Conservation (phyloP, 1,284 basidiomycete genomes). For the Pterula multifida region DNA sequence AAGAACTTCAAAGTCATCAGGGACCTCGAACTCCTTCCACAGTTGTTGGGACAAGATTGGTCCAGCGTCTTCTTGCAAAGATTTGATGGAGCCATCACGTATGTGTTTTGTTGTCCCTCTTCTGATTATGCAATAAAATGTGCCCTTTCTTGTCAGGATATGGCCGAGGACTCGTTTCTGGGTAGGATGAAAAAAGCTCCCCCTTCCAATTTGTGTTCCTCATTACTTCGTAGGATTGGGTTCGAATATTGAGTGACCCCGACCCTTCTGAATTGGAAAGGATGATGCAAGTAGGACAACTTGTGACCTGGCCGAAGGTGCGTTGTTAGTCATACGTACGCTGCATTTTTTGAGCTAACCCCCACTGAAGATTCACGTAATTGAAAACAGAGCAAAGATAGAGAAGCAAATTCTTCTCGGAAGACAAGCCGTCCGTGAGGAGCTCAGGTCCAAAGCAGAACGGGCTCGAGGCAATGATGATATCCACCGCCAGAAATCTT, state of each 20-base stretch:
- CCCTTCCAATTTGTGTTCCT: constrained; percentile 4
- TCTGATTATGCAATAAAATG: constrained; percentile 2
- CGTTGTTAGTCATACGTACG: constrained; percentile 7
- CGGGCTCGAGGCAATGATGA: constrained; percentile 18
- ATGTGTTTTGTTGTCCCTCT: constrained; percentile 18
- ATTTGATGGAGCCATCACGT: constrained; percentile 78
- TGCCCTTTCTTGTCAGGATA: constrained; percentile 35
- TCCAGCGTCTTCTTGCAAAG: constrained; percentile 87
- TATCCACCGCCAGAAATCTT: constrained; percentile 13
- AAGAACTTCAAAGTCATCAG: constrained; percentile 94
- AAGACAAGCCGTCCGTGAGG: constrained; percentile 58
- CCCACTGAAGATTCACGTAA: constrained; percentile 70
- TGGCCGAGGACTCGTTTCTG: constrained; percentile 75
- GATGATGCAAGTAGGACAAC: constrained; percentile 78
- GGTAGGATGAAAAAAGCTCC: constrained; percentile 28
- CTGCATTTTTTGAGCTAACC: not conserved
- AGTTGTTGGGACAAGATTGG: constrained; percentile 89
- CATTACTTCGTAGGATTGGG: constrained; percentile 54
- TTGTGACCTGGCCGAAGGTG: constrained; percentile 95
- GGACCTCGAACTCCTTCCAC: constrained; percentile 84
- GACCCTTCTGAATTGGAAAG: constrained; percentile 66
- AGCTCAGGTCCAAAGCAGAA: constrained; percentile 22
- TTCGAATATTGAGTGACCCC: constrained; percentile 76
- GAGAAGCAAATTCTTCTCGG: constrained; percentile 79
- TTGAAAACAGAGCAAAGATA: constrained; percentile 70